Percentiles rank a stretch among this genome's conserved stretches.
These are phyloP conservation scores for Fagopyrum homotropicum DNA, from an alignment of 148 eudicot genomes.

Conservation along the genomic window DNA sequence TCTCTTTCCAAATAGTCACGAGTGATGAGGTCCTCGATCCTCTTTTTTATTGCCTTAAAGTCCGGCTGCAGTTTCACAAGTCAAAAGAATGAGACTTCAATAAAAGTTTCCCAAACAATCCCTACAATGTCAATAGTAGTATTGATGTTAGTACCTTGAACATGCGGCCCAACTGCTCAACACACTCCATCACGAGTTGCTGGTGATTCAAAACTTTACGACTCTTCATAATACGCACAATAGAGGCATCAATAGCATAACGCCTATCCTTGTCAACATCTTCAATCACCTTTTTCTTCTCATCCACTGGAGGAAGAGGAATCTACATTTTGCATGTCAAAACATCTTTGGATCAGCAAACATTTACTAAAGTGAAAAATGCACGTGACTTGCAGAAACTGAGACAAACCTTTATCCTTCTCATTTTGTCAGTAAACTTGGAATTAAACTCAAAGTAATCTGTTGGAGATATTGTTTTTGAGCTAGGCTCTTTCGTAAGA, in stretches of 20 bases:
- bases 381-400: neutral
- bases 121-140: too few species aligned
- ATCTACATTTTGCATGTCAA: neutral
- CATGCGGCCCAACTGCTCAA: conserved; percentile 43
- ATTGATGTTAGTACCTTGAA: conserved; percentile 26
- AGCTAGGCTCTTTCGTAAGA: conserved; percentile 32
- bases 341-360: neutral
- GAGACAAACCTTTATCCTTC: conserved; percentile 34
- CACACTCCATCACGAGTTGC: conserved; percentile 39
- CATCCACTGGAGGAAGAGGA: conserved; percentile 23
- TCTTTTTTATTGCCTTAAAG: conserved; percentile 35
- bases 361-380: neutral
- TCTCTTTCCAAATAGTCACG: conserved; percentile 41
- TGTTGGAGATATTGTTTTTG: conserved; percentile 27
- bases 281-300: conserved; percentile 40
- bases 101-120: too few species aligned
- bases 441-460: conserved; percentile 36
- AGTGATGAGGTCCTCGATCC: conserved; percentile 34
- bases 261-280: conserved; percentile 44
- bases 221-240: conserved; percentile 41
- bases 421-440: conserved; percentile 35
- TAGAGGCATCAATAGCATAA: conserved; percentile 44
- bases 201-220: conserved; percentile 36
- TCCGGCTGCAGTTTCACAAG: conserved; percentile 28
- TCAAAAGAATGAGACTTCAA: conserved; percentile 3